A percentile compares a stretch with the other conserved stretches of the same genome.
Evolutionary conservation across 768 basidiomycete species (phyloP).

Genomic region (Leccinum truebloodii): DNA sequence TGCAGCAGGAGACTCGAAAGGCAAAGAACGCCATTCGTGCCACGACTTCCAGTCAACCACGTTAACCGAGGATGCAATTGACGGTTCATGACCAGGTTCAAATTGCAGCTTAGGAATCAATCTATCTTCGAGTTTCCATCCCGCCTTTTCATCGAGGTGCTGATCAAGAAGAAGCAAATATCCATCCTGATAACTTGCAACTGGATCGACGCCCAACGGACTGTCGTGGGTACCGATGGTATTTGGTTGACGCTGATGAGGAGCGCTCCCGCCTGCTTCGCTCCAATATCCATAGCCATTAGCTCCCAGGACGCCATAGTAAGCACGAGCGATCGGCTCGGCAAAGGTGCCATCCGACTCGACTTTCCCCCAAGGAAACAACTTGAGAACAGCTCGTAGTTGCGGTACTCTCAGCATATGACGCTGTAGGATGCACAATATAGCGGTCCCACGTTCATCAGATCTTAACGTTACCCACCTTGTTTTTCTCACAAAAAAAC

Average conservation of each 20-base stretch:
- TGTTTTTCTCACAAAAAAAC: constrained; percentile 36
- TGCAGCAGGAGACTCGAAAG: constrained; percentile 43
- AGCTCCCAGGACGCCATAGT: constrained; percentile 39
- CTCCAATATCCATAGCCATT: constrained; percentile 46
- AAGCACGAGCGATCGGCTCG: constrained; percentile 36
- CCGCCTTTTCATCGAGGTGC: constrained; percentile 33
- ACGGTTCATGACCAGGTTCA: constrained; percentile 28
- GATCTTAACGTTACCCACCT: constrained; percentile 21
- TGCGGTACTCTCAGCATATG: constrained; percentile 39
- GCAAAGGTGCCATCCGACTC: constrained; percentile 44
- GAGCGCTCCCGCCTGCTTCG: constrained; percentile 33
- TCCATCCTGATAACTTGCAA: constrained; percentile 33
- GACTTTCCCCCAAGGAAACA: constrained; percentile 45
- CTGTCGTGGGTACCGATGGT: constrained; percentile 7
- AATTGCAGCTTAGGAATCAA: constrained; percentile 38
- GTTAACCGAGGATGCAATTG: constrained; percentile 28
- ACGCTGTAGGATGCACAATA: constrained; percentile 22
- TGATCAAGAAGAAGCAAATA: constrained; percentile 34
- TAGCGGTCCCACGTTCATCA: not conserved
- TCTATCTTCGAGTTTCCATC: constrained; percentile 38
- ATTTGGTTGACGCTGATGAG: constrained; percentile 31
- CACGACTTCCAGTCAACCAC: constrained; percentile 45
- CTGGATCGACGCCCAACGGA: constrained; percentile 11
- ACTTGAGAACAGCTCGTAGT: constrained; percentile 34
- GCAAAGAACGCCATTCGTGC: constrained; percentile 46